phyloP scores from a whole-genome alignment of 2,329 filamentous ascomycete genomes.

The Colletotrichum acutatum region DNA sequence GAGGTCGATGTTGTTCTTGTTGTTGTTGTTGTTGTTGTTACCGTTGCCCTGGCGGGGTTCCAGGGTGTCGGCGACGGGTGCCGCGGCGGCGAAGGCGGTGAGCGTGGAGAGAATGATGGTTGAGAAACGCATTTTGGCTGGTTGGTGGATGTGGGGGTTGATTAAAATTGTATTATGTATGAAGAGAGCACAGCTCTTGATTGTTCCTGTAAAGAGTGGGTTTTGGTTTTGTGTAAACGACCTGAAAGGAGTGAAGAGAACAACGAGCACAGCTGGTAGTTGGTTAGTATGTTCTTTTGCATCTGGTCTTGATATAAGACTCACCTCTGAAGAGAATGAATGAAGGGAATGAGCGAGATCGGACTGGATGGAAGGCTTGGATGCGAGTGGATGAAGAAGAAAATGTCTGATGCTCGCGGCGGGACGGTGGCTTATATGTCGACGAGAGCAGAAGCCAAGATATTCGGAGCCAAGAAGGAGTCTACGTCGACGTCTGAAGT shows the following conservation, averaged over 20 bases:
- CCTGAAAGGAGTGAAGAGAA: constrained; percentile 55
- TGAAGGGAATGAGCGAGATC: constrained; percentile 52
- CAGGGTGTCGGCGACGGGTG: constrained; percentile 52
- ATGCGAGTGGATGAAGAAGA: constrained; percentile 44
- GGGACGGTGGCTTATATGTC: constrained; percentile 51
- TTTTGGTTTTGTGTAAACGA: constrained; percentile 24
- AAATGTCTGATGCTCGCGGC: constrained; percentile 38
- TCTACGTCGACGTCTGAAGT: not conserved
- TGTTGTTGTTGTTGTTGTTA: constrained; percentile 50
- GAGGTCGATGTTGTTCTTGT: constrained; percentile 52
- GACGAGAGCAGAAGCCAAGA: not conserved
- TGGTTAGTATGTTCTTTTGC: constrained; percentile 34
- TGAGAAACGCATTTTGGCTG: constrained; percentile 61
- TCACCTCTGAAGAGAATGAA: constrained; percentile 60
- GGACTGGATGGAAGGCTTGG: constrained; percentile 40
- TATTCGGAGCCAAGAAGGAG: not conserved
- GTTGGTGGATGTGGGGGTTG: constrained; percentile 36
- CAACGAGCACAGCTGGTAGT: constrained; percentile 59
- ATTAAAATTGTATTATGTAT: constrained; percentile 44
- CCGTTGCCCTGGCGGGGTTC: constrained; percentile 54
- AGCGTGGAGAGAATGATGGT: constrained; percentile 57
- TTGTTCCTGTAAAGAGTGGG: constrained; percentile 48
- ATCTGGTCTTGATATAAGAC: constrained; percentile 26
- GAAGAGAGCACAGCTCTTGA: constrained; percentile 57
- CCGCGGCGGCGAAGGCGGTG: constrained; percentile 56